Base-by-base conservation (phyloP, 1,284 basidiomycete genomes). In the Pseudomicrostroma phylloplanum region DNA sequence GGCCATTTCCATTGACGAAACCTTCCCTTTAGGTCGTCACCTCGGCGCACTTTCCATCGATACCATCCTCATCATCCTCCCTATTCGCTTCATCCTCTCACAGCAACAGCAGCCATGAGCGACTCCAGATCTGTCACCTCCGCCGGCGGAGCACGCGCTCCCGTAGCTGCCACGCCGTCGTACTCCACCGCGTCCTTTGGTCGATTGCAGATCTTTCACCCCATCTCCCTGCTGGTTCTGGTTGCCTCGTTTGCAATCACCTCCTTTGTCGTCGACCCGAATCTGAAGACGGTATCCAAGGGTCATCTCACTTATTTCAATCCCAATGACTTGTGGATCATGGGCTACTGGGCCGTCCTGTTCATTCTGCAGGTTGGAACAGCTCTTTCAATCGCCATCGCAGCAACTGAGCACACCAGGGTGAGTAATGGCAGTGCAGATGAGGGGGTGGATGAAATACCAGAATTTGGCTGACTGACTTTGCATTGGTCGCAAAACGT, bases 381-480 rank as follows among this genome's bases (percentile, higher is more conserved):
- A 73, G 92, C 90, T 64, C 69, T 90, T 2, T 81, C 91, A 15
- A 82, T 93, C 6, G 84, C 90, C 0, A 68, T 88, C 1, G 86
- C 86, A 0, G 82, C 84, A n/a, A 89, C 86, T 62, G 82, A 85
- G 0, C 89, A 90, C 73, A 92, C 91, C 12, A 93, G 92, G 83
- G 88, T 87, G 64, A 41, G 64, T 48, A 2, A 23, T 11, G 12
- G 46, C 46, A 48, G 4, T 12, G 3, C 30, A 9, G 9, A 36
- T 36, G 30, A 36, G 30, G 3, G 30, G 30, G 30, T 11, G 12
- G 4, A n/a, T 4, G 4, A 48, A 12, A 23, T 48, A 4, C 12
- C 17, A n/a, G 46, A 11, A 48, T 12, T n/a, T 9, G 41, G 6
- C 25, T 30, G 36, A 40, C 46, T n/a, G n/a, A 23, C 23, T 11